These are phyloP conservation scores for Agaricales sp. DNA, from an alignment of 1,284 basidiomycete species.

Conservation along the genomic window DNA sequence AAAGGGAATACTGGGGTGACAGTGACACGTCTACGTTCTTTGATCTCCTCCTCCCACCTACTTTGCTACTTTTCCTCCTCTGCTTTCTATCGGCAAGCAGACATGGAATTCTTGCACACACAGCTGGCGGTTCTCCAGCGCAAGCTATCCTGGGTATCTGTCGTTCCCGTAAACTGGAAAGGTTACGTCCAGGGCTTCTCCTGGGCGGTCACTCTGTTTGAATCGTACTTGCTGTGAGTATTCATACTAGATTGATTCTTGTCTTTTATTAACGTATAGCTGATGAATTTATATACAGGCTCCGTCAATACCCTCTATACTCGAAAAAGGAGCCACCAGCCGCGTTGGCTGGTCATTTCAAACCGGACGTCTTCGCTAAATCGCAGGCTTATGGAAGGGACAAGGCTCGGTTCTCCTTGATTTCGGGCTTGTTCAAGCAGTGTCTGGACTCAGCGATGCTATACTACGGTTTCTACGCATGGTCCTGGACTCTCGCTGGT, in stretches of 20 bases:
- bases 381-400: slow-evolving; percentile 88
- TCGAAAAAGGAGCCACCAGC: slow-evolving; percentile 69
- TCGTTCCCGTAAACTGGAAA: slow-evolving; percentile 61
- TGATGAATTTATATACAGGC: slow-evolving; percentile 25
- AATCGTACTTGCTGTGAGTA: slow-evolving; percentile 72
- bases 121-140: slow-evolving; percentile 44
- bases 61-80: background rate
- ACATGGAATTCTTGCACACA: slow-evolving; percentile 50
- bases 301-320: slow-evolving; percentile 82
- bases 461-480: slow-evolving; percentile 69
- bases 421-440: slow-evolving; percentile 69
- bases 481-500: slow-evolving; percentile 65
- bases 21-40: background rate
- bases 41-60: background rate
- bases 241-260: slow-evolving; percentile 4
- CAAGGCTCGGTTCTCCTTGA: slow-evolving; percentile 80
- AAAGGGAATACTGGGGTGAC: background rate
- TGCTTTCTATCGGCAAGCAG: background rate
- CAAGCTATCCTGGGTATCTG: slow-evolving; percentile 46
- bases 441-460: slow-evolving; percentile 63
- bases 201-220: slow-evolving; percentile 74
- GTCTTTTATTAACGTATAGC: slow-evolving; percentile 1
- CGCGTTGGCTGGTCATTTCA: slow-evolving; percentile 66
- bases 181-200: slow-evolving; percentile 63
- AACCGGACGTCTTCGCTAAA: slow-evolving; percentile 70